Evolutionary conservation across 208 protist genomes (phyloP).

Genomic region (Wallacemonas sp.): DNA sequence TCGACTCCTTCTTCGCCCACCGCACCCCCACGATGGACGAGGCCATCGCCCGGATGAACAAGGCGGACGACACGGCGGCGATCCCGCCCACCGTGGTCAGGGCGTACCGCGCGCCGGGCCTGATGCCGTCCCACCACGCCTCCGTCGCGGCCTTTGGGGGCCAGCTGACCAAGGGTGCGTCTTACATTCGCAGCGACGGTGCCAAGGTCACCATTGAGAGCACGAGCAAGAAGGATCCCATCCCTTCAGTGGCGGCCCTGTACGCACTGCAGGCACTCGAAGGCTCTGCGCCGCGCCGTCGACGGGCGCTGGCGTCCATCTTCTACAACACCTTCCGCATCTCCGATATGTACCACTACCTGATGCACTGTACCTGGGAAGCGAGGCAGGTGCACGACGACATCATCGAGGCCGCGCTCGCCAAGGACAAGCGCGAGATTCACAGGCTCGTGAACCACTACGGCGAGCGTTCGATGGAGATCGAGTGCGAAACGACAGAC

Average conservation of each 20-base stretch:
- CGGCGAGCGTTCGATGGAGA: conserved; percentile 5
- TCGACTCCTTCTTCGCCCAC: conserved; percentile 5
- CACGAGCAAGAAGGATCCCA: background rate
- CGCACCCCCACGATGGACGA: background rate
- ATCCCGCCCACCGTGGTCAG: conserved; percentile 10
- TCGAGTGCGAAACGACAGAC: background rate
- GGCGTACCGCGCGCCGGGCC: conserved; percentile 21
- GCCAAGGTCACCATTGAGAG: conserved; percentile 9
- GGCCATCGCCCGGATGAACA: background rate
- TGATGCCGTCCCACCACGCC: conserved; percentile 26
- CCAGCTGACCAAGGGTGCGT: background rate
- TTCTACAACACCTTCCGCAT: conserved; percentile 31
- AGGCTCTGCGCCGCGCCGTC: conserved; percentile 17
- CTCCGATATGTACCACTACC: conserved; percentile 27
- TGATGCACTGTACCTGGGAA: conserved; percentile 12
- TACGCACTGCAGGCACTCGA: conserved; percentile 37
- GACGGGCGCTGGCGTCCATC: conserved; percentile 13
- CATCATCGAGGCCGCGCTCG: background rate
- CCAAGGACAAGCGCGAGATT: background rate
- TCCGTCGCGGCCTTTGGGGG: conserved; percentile 21
- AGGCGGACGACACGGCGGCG: background rate
- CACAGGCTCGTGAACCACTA: background rate
- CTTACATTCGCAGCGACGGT: conserved; percentile 17
- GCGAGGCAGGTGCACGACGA: conserved; percentile 16
- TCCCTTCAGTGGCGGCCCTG: conserved; percentile 22